These are phyloP conservation scores for Xerocomellus chrysenteron DNA, from an alignment of 768 basidiomycete genomes.

Conservation along the genomic window DNA sequence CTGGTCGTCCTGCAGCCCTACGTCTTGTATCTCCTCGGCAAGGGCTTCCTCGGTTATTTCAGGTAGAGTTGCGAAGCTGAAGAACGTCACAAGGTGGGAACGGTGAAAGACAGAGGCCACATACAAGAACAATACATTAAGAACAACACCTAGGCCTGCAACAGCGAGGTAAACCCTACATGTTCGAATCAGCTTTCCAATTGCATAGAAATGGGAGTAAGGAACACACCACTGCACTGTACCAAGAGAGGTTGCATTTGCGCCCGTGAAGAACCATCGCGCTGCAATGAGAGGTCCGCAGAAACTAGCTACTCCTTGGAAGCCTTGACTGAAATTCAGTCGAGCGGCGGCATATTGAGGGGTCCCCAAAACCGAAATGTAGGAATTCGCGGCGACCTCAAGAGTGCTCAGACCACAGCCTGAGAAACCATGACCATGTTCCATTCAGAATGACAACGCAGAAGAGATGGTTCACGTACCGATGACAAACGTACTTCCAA, in stretches of 20 bases:
- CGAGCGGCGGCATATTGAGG: conserved; percentile 72
- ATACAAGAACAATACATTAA: conserved; percentile 66
- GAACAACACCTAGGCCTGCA: conserved; percentile 56
- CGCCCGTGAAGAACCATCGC: conserved; percentile 69
- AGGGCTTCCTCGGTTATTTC: conserved; percentile 72
- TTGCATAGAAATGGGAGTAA: background rate
- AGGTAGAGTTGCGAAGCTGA: conserved; percentile 63
- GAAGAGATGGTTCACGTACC: conserved; percentile 34
- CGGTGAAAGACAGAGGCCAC: conserved; percentile 18
- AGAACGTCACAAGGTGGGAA: background rate
- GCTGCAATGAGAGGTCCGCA: conserved; percentile 74
- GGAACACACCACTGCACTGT: conserved; percentile 61
- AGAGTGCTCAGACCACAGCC: conserved; percentile 66
- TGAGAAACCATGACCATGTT: conserved; percentile 14
- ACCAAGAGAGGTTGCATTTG: conserved; percentile 57
- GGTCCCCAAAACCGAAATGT: conserved; percentile 66
- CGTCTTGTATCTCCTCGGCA: conserved; percentile 45
- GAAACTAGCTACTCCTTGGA: conserved; percentile 75
- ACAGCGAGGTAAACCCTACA: conserved; percentile 64
- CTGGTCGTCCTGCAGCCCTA: conserved; percentile 39
- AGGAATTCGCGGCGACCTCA: conserved; percentile 79
- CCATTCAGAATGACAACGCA: background rate
- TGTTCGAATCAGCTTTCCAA: background rate
- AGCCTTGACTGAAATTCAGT: conserved; percentile 78
- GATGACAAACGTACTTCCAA: conserved; percentile 70